Base-by-base conservation (phyloP, 2,329 filamentous ascomycete species). In the Colletotrichum falcatum region DNA sequence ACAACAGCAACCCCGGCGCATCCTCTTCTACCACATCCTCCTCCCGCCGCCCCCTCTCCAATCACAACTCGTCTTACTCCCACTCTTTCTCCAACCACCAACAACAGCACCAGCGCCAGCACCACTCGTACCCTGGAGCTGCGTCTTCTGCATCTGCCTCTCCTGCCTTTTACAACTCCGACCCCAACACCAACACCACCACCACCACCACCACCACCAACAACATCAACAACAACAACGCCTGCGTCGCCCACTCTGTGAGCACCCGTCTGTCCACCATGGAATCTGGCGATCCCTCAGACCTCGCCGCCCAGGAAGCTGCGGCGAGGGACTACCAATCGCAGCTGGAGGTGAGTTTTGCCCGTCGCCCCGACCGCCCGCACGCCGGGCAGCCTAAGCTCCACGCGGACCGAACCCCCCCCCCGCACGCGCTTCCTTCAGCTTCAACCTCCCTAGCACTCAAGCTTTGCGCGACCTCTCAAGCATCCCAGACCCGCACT, bases 241-340 rank as follows among this genome's bases (percentile, higher is more conserved):
- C 53, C 55, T 14, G n/a, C 58, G 42, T 35, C 42, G 58, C 58
- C 75, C 81, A 81, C 74, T 84, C 84, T 82, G 81, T 59, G 33
- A 66, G 60, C 48, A 66, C 83, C 56, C 62, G 73, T 20, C 69
- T 74, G 67, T 75, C 76, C 58, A 39, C 58, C 58, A 70, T 70
- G 44, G 76, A 75, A 66, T 59, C 72, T 55, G 72, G 64, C 54
- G 56, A 76, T 18, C 74, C 73, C 53, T 79, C 84, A 73, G 86
- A 86, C 72, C 79, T 89, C 63, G 84, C 83, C 49, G 88, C 88
- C 62, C 89, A 91, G 78, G 87, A 91, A 78, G 87, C 86, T 56
- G 85, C 89, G 37, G 89, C 89, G 12, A 81, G 86, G 66, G 85
- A 88, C 48, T 91, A 89, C 76, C 85, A 87, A 71, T 88, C 88